Evolutionary conservation across 108 stramenopile genomes (phyloP), one percentile per base, ranked within the genome.

Genomic region (Bacterosira constricta): DNA sequence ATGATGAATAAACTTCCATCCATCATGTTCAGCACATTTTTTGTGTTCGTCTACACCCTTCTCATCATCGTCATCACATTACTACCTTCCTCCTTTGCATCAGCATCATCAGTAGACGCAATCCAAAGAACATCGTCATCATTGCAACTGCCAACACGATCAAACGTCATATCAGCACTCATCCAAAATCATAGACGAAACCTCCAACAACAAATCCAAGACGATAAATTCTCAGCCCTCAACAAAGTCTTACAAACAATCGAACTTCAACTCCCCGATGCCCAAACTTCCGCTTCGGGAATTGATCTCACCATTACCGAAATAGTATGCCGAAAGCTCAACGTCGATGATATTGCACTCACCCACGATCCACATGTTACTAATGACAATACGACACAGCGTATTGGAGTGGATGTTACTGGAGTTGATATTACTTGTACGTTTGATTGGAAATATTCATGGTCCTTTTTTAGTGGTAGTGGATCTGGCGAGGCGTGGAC

Each of bases 401-500:
- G 39, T 2, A 15, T 76, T 10, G 18, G 38, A 0, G 27, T 62
- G 0, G 55, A 58, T 25, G 46, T 58, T 7, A 18, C 13, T 8
- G 73, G 63, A 6, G 25, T 74, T 9, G 34, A 53, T 6, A 45
- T 56, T 17, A 58, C 56, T 15, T 74, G 73, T 25, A 39, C 3
- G 3, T 74, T 74, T 30, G 30, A 42, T 3, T 74, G 51, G 25
- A 34, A 29, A 4, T 74, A 74, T 34, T 1, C 12, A 1, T 51
- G 23, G 21, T 36, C 51, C 8, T 50, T 66, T 35, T 58, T 74
- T 1, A 47, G 34, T 44, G 73, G 73, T 6, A 21, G 31, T 1
- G 73, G 73, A n/a, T 30, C 56, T 1, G 73, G 73, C 2, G 9
- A 17, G n/a, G 73, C 61, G 11, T 10, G 4, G 7, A 49, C 56